These are phyloP conservation scores for Phialemonium atrogriseum DNA, from an alignment of 2,329 filamentous ascomycete species.

Conservation along the genomic window DNA sequence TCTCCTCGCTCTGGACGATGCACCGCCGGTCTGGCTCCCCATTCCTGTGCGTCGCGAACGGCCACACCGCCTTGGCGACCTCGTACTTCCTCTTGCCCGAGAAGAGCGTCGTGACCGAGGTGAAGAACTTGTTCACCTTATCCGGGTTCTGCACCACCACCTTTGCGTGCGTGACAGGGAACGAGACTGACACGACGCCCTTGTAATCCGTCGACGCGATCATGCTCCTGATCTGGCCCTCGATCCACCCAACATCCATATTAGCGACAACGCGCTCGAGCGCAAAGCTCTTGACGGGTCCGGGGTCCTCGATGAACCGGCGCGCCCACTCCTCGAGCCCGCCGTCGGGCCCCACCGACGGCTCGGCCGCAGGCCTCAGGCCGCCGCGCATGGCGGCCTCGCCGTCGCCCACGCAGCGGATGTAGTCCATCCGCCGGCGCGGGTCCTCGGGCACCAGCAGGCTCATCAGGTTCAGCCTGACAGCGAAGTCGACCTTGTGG, in stretches of 20 bases:
- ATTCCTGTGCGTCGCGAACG: slow-evolving; percentile 41
- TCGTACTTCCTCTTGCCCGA: slow-evolving; percentile 45
- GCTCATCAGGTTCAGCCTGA: slow-evolving; percentile 46
- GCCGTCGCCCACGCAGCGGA: slow-evolving; percentile 38
- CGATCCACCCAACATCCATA: slow-evolving; percentile 45
- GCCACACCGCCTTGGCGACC: slow-evolving; percentile 48
- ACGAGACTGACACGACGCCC: slow-evolving; percentile 38
- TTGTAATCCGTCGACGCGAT: slow-evolving; percentile 41
- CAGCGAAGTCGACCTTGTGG: slow-evolving; percentile 39
- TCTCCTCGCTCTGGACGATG: slow-evolving; percentile 46
- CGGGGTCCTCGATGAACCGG: slow-evolving; percentile 35
- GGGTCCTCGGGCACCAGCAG: slow-evolving; percentile 40
- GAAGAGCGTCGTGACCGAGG: slow-evolving; percentile 41
- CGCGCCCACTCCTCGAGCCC: slow-evolving; percentile 41
- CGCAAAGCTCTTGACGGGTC: slow-evolving; percentile 37
- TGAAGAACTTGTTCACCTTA: slow-evolving; percentile 45
- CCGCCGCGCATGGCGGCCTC: slow-evolving; percentile 44
- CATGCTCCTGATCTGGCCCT: slow-evolving; percentile 44
- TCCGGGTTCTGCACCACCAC: slow-evolving; percentile 44
- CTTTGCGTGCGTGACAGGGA: slow-evolving; percentile 39
- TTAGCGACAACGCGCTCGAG: slow-evolving; percentile 46
- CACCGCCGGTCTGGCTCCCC: slow-evolving; percentile 35
- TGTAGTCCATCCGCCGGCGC: slow-evolving; percentile 39
- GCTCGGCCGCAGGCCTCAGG: slow-evolving; percentile 30
- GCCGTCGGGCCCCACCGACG: slow-evolving; percentile 32